Base-by-base conservation (phyloP, 768 basidiomycete species). In the Xanthoconium purpureum region DNA sequence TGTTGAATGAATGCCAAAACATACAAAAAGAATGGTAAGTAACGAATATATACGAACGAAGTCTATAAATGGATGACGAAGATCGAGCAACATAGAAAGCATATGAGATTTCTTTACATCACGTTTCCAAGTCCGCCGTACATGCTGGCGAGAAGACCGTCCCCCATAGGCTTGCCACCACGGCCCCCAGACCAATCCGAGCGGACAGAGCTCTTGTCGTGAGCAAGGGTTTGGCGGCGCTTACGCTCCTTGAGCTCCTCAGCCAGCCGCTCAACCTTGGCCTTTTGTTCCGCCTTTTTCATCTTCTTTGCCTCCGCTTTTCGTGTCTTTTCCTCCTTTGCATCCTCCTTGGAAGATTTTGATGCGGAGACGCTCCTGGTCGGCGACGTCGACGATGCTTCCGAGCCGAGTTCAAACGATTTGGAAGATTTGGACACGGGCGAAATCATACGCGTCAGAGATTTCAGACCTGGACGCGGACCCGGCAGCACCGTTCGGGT, bases 301-400 rank as follows among this genome's bases (percentile, higher is more conserved):
- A 71, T 67, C 59, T 54, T 63, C 66, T 78, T 77, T 45, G 76
- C 75, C 53, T 78, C 74, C 24, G 73, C 75, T 66, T 75, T 81
- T 52, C 69, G 69, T 59, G 62, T 66, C 67, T 78, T 82, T 60
- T 73, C 68, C 55, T 80, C 81, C 42, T 67, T 64, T 55, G 59
- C 64, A n/a, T 70, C 61, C n/a, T 60, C 62, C 49, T 57, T 72
- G 8, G 59, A 58, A 6, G 28, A 39, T 36, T 33, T 69, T 1
- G 57, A 51, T 15, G 59, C 36, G 1, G 52, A 11, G 12, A 51
- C 17, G 15, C 61, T 67, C 35, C 44, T 17, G 24, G 66, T 68
- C 28, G 62, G 63, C n/a, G 71, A 66, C 15, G 48, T 42, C 14
- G 57, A 50, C 29, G 46, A 51, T 32, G 43, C 18, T n/a, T 55